phyloP scores from a whole-genome alignment of 2,329 filamentous ascomycete genomes.

The Eurotiales sp. region DNA sequence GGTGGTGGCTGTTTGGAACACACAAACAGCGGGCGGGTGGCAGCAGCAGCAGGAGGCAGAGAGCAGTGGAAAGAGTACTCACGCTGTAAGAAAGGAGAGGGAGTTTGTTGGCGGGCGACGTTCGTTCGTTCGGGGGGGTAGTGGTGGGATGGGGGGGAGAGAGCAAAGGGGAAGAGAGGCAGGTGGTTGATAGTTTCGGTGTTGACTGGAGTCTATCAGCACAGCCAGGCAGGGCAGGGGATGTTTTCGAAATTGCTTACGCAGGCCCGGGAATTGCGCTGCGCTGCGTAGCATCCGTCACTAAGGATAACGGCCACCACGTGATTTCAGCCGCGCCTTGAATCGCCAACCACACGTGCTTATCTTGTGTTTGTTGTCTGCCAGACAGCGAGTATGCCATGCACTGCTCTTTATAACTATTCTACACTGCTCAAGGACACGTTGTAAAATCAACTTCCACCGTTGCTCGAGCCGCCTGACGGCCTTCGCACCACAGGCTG shows the following conservation, averaged over 20 bases:
- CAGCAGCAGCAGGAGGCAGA: neutral
- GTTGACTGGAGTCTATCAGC: constrained; percentile 20
- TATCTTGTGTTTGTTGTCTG: neutral
- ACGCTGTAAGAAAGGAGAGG: constrained; percentile 8
- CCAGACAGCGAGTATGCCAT: no score
- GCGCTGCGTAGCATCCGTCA: constrained; percentile 38
- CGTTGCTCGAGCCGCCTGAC: no score
- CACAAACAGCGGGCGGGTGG: constrained; percentile 1
- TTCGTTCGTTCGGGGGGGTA: no score
- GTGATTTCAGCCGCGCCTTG: constrained; percentile 10
- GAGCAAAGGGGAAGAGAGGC: no score
- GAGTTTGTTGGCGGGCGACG: neutral
- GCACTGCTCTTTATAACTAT: no score
- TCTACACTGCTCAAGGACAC: constrained; percentile 25
- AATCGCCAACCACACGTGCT: constrained; percentile 11
- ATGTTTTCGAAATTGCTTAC: constrained; percentile 20
- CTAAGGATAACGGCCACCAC: constrained; percentile 17
- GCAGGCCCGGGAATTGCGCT: constrained; percentile 33
- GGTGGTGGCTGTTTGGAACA: no score
- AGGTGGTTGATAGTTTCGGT: no score
- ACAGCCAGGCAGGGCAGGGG: constrained; percentile 8
- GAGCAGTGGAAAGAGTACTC: constrained; percentile 9
- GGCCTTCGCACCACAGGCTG: no score
- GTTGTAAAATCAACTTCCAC: no score
- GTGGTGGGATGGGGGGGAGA: constrained; percentile 15